Base-by-base conservation (phyloP, 257 asterid species). In the Striga asiatica region DNA sequence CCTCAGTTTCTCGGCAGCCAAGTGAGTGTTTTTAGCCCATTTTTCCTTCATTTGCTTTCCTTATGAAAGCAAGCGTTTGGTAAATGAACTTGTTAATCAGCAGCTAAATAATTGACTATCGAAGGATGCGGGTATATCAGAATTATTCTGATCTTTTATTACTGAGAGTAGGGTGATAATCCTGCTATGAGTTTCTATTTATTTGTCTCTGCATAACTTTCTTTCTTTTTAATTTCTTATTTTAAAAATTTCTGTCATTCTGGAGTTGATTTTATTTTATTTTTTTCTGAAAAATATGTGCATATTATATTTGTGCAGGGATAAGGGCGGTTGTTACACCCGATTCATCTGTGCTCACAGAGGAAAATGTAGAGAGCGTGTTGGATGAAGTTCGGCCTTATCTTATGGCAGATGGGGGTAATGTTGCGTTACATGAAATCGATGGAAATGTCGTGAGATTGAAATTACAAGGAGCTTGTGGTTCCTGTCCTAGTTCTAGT, bases 401-500 rank as follows among this genome's bases (percentile, higher is more conserved):
- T 69, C 83, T 88, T 50, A 88, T 92, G 53, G 72, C 97, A 32
- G 99, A 92, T 67, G 99, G 99, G 65, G 98, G 99, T 37, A 92
- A 92, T 61, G 99, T 92, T 56, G 95, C 83, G 11, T 66, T 92
- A 66, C 95, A 92, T 41, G 93, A 92, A 68, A 92, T 92, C 54
- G 99, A 88, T 63, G 97, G 99, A 57, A 84, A 84, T 73, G 80
- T 88, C 7, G 95, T 92, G 23, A 88, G 73, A 73, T 60, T 92
- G 72, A 92, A 84, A 70, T 65, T 92, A 53, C 95, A 88, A 71
- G 99, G 99, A 67, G 99, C 99, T 0, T 92, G 99, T 72, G 99
- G 99, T 46, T 92, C 99, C 29, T 88, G 99, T 58, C 99, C 99
- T 8, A 92, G 99, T 66, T 55, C 99, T 53, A 77, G 68, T 34